phyloP scores from a whole-genome alignment of 371 early-diverging fungal genomes.

The Haplosporangium sp. region DNA sequence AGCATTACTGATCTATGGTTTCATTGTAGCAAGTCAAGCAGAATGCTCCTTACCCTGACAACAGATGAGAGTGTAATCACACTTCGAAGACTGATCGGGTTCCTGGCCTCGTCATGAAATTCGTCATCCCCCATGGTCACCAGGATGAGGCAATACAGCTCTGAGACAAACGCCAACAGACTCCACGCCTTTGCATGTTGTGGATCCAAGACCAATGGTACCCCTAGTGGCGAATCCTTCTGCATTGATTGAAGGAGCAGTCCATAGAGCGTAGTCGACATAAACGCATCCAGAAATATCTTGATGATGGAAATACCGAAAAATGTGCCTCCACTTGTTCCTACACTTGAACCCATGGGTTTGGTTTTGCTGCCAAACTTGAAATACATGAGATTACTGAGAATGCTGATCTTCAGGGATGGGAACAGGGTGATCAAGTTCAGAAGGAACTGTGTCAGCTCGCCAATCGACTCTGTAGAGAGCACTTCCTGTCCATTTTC shows the following conservation, averaged over 20 bases:
- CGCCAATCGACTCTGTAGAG: conserved; percentile 23
- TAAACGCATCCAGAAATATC: conserved; percentile 48
- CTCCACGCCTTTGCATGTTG: conserved; percentile 61
- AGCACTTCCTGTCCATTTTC: conserved; percentile 10
- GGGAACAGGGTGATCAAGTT: conserved; percentile 73
- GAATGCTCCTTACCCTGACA: conserved; percentile 61
- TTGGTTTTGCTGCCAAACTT: conserved; percentile 28
- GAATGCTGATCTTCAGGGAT: conserved; percentile 62
- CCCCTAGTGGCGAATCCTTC: conserved; percentile 17
- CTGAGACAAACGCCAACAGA: conserved; percentile 74
- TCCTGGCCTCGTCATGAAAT: conserved; percentile 68
- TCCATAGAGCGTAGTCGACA: conserved; percentile 20
- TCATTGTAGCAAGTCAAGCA: not conserved
- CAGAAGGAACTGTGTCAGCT: conserved; percentile 63
- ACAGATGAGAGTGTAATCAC: conserved; percentile 66
- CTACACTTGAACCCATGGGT: not conserved
- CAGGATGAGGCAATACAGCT: conserved; percentile 77
- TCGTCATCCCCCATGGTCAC: conserved; percentile 89
- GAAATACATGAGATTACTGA: conserved; percentile 66
- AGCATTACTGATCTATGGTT: not conserved
- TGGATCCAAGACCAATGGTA: conserved; percentile 37
- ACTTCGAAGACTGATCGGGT: conserved; percentile 62
- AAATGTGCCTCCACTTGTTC: conserved; percentile 9
- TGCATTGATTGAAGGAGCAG: conserved; percentile 22
- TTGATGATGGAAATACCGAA: conserved; percentile 40